phyloP scores from a whole-genome alignment of 371 early-diverging fungal species.

The Rhizopus arrhizus region DNA sequence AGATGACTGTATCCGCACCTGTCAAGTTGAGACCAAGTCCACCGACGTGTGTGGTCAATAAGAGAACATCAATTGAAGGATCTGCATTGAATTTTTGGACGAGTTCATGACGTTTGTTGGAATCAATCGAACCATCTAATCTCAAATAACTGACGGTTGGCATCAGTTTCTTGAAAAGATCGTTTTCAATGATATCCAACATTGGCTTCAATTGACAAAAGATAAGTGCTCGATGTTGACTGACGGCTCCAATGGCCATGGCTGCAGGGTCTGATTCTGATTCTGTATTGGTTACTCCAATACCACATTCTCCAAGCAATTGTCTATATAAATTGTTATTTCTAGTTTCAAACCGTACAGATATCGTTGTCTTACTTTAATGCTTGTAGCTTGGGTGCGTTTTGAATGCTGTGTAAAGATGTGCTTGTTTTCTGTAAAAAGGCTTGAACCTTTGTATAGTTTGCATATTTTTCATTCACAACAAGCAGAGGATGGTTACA shows the following conservation, averaged over 20 bases:
- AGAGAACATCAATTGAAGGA: conserved; percentile 92
- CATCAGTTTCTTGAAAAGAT: conserved; percentile 81
- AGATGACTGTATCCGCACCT: conserved; percentile 99
- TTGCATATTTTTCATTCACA: conserved; percentile 83
- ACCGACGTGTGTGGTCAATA: conserved; percentile 98
- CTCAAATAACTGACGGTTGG: conserved; percentile 91
- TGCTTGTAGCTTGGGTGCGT: conserved; percentile 93
- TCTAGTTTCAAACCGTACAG: not conserved
- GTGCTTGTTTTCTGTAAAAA: conserved; percentile 63
- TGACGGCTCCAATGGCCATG: conserved; percentile 66
- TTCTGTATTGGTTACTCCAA: conserved; percentile 67
- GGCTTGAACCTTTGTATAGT: conserved; percentile 67
- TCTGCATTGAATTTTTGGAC: conserved; percentile 96
- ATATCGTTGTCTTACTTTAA: conserved; percentile 57
- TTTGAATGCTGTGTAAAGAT: conserved; percentile 78
- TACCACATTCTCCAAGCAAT: conserved; percentile 90
- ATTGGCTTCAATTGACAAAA: conserved; percentile 97
- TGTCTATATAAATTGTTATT: conserved; percentile 51
- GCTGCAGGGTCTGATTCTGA: conserved; percentile 52
- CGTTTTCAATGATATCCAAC: conserved; percentile 95
- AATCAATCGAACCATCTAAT: conserved; percentile 95
- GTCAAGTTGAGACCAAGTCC: conserved; percentile 99
- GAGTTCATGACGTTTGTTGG: conserved; percentile 83
- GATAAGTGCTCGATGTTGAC: conserved; percentile 93
- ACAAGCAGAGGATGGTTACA: conserved; percentile 95